phyloP scores from a whole-genome alignment of 2,329 filamentous ascomycete genomes.

The Taxawa tesnikishii region DNA sequence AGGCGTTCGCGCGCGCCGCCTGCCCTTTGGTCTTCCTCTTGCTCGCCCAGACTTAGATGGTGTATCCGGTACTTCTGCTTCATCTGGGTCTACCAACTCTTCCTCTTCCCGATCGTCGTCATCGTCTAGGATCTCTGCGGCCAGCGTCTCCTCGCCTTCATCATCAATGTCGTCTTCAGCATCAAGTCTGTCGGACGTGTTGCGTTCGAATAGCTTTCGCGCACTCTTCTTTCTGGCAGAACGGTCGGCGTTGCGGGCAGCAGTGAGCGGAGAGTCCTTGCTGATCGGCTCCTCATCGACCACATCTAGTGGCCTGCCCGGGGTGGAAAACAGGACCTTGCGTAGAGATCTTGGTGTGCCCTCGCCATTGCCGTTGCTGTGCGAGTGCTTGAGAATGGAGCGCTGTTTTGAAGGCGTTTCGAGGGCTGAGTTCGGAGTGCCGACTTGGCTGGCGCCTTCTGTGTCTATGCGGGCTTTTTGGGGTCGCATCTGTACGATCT shows the following conservation, averaged over 20 bases:
- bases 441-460: slow-evolving; percentile 3
- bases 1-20: slow-evolving; percentile 49
- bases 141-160: slow-evolving; percentile 55
- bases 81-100: slow-evolving; percentile 27
- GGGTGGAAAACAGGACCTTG: slow-evolving; percentile 34
- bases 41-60: slow-evolving; percentile 30
- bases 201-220: slow-evolving; percentile 59
- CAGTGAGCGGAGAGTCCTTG: slow-evolving; percentile 37
- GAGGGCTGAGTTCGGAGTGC: slow-evolving; percentile 7
- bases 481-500: slow-evolving; percentile 2
- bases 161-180: slow-evolving; percentile 56
- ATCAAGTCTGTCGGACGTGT: slow-evolving; percentile 49
- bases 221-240: slow-evolving; percentile 82
- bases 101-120: slow-evolving; percentile 17
- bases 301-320: slow-evolving; percentile 22
- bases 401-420: slow-evolving; percentile 19
- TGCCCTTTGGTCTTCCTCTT: slow-evolving; percentile 42
- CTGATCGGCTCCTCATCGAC: slow-evolving; percentile 29
- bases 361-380: slow-evolving; percentile 13
- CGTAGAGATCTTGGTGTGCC: slow-evolving; percentile 31
- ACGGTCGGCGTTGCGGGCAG: slow-evolving; percentile 61
- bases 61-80: slow-evolving; percentile 26
- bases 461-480: slow-evolving; percentile 2
- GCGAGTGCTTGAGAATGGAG: slow-evolving; percentile 19
- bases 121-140: slow-evolving; percentile 52